Evolutionary conservation across 495 filamentous ascomycete species (phyloP).

Genomic region (Saxispiralis lemnorum): DNA sequence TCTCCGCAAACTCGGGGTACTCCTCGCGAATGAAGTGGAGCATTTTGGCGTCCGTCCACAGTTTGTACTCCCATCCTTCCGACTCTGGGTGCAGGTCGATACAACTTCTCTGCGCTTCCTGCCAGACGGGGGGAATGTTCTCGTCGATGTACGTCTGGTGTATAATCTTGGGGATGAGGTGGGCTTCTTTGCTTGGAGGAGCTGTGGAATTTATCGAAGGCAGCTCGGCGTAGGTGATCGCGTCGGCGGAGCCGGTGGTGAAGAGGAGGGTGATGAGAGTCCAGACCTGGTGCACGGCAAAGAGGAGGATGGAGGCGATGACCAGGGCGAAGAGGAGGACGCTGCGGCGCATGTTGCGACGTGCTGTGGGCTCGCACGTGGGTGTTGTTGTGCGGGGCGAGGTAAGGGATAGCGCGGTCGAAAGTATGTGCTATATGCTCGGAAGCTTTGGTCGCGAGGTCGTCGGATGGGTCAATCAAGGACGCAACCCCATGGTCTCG

Average conservation of each 20-base stretch:
- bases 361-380: not conserved
- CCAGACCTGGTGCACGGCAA: constrained; percentile 30
- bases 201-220: constrained; percentile 14
- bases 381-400: too few relatives aligned
- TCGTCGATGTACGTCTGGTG: constrained; percentile 76
- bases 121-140: constrained; percentile 58
- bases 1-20: constrained; percentile 70
- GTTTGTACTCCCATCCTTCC: constrained; percentile 25
- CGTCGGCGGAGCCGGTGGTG: constrained; percentile 26
- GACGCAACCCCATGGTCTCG: too few relatives aligned
- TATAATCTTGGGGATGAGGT: constrained; percentile 72
- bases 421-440: too few relatives aligned
- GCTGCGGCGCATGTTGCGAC: constrained; percentile 21
- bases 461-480: too few relatives aligned
- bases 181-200: constrained; percentile 25
- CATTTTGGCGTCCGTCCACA: constrained; percentile 72
- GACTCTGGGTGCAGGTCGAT: constrained; percentile 56
- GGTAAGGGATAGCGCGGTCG: too few relatives aligned
- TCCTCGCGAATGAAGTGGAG: constrained; percentile 50
- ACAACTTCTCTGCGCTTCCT: constrained; percentile 54
- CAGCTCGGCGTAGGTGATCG: constrained; percentile 28
- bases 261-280: constrained; percentile 26
- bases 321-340: constrained; percentile 23
- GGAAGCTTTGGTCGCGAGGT: too few relatives aligned
- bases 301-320: constrained; percentile 36